A percentile compares a stretch with the other conserved stretches of the same genome.
Evolutionary conservation across 2,329 filamentous ascomycete genomes (phyloP).

Genomic region (Plectosphaerella sp.): DNA sequence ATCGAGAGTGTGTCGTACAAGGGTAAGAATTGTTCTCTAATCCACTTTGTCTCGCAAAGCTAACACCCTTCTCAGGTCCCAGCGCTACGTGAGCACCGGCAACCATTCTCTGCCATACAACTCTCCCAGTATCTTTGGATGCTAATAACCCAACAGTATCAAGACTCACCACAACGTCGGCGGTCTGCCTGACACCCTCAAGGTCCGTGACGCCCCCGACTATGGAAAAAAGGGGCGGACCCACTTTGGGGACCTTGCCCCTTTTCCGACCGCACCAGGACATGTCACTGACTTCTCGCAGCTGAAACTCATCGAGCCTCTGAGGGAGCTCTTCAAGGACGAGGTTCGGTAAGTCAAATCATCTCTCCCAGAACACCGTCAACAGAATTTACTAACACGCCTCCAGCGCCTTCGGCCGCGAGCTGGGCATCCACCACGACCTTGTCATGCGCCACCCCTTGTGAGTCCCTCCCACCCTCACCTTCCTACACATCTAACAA

Average conservation of each 20-base stretch:
- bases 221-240: too few relatives aligned
- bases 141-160: neutral
- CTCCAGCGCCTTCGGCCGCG: slow-evolving; percentile 19
- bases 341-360: slow-evolving; percentile 14
- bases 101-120: neutral
- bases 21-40: neutral
- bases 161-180: neutral
- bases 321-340: slow-evolving; percentile 13
- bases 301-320: slow-evolving; percentile 8
- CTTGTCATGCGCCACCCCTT: slow-evolving; percentile 76
- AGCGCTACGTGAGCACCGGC: neutral
- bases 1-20: slow-evolving; percentile 47
- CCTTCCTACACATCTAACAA: neutral
- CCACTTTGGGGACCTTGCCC: too few relatives aligned
- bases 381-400: too few relatives aligned
- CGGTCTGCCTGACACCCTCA: neutral
- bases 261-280: too few relatives aligned
- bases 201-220: too few relatives aligned
- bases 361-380: too few relatives aligned
- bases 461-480: neutral
- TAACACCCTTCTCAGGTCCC: neutral
- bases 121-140: neutral
- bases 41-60: neutral
- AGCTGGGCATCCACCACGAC: slow-evolving; percentile 25
- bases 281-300: too few relatives aligned